Conservation (phyloP, 2,329 filamentous ascomycete genomes). For the Aspergillus brunneoviolaceus region DNA sequence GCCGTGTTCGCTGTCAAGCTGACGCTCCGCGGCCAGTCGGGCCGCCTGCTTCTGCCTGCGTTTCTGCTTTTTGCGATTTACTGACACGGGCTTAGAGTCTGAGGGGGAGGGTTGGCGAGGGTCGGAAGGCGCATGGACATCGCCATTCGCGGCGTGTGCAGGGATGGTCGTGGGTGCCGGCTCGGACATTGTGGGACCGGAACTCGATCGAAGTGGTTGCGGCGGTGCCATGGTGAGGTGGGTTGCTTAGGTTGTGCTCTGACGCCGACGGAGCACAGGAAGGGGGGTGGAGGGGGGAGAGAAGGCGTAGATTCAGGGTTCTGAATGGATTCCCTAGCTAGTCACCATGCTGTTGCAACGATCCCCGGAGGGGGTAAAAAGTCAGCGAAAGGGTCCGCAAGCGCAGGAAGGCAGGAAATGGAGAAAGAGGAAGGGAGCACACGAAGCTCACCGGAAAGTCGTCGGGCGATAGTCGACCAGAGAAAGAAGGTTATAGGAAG, state of each 20-base stretch:
- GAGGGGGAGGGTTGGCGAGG: constrained; percentile 8
- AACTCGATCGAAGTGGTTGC: constrained; percentile 24
- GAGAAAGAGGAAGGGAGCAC: constrained; percentile 1
- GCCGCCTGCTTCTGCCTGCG: constrained; percentile 80
- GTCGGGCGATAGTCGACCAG: background rate
- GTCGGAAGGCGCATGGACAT: constrained; percentile 22
- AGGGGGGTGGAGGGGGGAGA: background rate
- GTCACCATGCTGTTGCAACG: constrained; percentile 17
- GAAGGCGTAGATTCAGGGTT: constrained; percentile 4
- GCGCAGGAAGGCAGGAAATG: constrained; percentile 2
- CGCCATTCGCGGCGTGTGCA: constrained; percentile 32
- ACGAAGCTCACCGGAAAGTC: constrained; percentile 6
- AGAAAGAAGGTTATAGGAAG: background rate
- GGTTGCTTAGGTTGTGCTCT: constrained; percentile 6
- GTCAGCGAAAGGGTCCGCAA: constrained; percentile 10
- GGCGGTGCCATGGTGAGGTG: constrained; percentile 17
- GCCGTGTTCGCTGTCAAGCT: constrained; percentile 33
- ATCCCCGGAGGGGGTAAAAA: constrained; percentile 13
- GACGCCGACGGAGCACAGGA: constrained; percentile 2
- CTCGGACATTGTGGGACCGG: constrained; percentile 30
- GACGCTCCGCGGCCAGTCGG: constrained; percentile 61
- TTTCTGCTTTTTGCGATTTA: constrained; percentile 96
- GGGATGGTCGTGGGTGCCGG: constrained; percentile 25
- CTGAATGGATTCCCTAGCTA: constrained; percentile 15
- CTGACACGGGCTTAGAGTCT: constrained; percentile 46